Evolutionary conservation across 139 green algal genomes (phyloP), one percentile per base, ranked within the genome.

Genomic region (Ostreobium quekettii): DNA sequence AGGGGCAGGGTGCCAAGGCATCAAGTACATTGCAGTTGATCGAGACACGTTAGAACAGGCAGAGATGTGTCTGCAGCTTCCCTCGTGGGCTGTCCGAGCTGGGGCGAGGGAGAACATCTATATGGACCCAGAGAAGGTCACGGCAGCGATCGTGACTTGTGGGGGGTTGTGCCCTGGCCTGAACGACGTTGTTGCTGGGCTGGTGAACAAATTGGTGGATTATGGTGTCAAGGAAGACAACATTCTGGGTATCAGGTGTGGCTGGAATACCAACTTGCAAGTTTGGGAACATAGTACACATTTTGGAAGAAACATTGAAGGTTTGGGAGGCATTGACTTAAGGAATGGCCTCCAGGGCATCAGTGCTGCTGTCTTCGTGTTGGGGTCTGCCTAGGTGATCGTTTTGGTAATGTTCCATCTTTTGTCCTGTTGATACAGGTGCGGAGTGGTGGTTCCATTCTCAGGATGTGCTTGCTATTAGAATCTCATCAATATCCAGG

Each of bases 151-250:
- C 48, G 93, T 98, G 37, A 99, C 93, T 0, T 98, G 94, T 74
- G 93, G 93, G 6, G 94, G 63, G 15, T 79, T 99, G 68, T 99
- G 94, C 76, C 94, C 94, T 1, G 94, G 94, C 3, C 84, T 99
- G 30, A 99, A 99, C 74, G 92, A 97, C 28, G 94, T 99, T 11
- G 86, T 99, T 30, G 69, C 83, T 65, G 88, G 86, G 48, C 77
- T 97, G 4, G 90, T 96, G 26, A 83, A 84, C 42, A 95, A 95
- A 76, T 79, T 93, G 37, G 73, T 81, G 1, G 85, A 93, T 59
- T 97, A 97, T 60, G 91, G 91, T 2, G 90, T 97, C 35, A 83
- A 79, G 4, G 85, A 96, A 49, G 90, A 85, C 47, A 85, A 93
- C 62, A 91, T 96, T 59, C 74, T 96, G 36, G 92, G 92, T 61